Percentiles rank a stretch among this genome's conserved stretches.
Evolutionary conservation across 2,329 filamentous ascomycete genomes (phyloP).

Genomic region (Rhinocladiella similis): DNA sequence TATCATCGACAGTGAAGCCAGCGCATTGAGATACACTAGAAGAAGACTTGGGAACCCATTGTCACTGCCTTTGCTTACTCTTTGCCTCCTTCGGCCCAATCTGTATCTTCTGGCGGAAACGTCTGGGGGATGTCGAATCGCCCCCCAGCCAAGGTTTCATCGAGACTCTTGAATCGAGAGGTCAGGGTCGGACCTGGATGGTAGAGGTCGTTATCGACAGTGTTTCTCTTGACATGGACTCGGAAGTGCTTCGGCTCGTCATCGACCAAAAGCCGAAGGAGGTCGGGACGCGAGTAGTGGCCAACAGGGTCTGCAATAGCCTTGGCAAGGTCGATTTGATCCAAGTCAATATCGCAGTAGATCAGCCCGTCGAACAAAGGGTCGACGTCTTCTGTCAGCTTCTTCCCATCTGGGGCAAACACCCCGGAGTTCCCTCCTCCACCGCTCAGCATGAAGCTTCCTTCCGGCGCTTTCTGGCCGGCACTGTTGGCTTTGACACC

Average conservation of each 20-base stretch:
- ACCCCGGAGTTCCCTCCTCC: constrained; percentile 48
- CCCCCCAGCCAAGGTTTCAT: background rate
- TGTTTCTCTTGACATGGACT: constrained; percentile 4
- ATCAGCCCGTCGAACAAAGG: constrained; percentile 47
- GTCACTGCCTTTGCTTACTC: background rate
- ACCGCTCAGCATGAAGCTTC: background rate
- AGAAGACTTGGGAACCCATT: too few relatives aligned
- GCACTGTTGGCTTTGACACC: constrained; percentile 1
- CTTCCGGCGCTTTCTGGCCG: background rate
- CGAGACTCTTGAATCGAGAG: constrained; percentile 3
- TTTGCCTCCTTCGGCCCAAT: background rate
- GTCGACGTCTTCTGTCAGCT: constrained; percentile 40
- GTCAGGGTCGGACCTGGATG: constrained; percentile 1
- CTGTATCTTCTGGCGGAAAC: background rate
- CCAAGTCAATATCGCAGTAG: constrained; percentile 50
- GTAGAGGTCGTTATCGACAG: background rate
- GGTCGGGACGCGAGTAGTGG: constrained; percentile 53
- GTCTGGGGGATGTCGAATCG: background rate
- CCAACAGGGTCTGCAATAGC: constrained; percentile 48
- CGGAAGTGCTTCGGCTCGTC: constrained; percentile 9
- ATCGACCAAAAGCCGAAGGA: constrained; percentile 47
- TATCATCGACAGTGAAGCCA: too few relatives aligned
- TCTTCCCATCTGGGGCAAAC: constrained; percentile 52
- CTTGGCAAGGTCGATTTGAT: constrained; percentile 40
- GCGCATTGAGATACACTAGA: too few relatives aligned